Evolutionary conservation across 768 basidiomycete species (phyloP).

Genomic region (Leccinum truebloodii): DNA sequence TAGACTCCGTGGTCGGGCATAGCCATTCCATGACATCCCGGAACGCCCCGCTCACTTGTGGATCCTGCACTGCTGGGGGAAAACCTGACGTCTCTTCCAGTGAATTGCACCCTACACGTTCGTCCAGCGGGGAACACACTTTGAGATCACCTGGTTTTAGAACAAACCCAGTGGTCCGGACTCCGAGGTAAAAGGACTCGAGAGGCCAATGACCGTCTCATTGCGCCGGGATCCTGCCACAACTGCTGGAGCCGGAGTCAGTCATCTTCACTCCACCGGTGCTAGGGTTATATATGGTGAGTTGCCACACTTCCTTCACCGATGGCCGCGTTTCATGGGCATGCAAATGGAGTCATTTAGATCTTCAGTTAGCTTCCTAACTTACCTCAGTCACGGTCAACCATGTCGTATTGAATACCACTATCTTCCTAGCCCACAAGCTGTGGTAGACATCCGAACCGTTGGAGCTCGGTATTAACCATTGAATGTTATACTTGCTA

Average conservation of each 20-base stretch:
- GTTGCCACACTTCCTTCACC: not conserved
- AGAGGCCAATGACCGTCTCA: not conserved
- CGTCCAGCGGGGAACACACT: not conserved
- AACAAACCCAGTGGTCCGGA: not conserved
- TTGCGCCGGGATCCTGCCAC: too few species aligned
- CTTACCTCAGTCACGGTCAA: not conserved
- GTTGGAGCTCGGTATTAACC: not conserved
- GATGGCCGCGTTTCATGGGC: not conserved
- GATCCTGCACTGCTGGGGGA: slow-evolving; percentile 10
- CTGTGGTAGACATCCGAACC: slow-evolving; percentile 15
- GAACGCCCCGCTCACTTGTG: slow-evolving; percentile 4
- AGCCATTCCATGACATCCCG: slow-evolving; percentile 21
- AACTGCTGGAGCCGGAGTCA: too few species aligned
- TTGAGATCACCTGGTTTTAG: not conserved
- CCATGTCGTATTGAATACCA: not conserved
- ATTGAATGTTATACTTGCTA: not conserved
- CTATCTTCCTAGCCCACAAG: slow-evolving; percentile 16
- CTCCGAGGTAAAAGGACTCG: not conserved
- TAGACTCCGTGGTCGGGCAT: slow-evolving; percentile 15
- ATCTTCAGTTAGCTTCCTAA: too few species aligned
- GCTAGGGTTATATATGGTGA: slow-evolving; percentile 15
- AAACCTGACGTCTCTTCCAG: slow-evolving; percentile 11
- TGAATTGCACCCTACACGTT: slow-evolving; percentile 7
- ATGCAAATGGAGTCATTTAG: not conserved
- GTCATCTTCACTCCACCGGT: slow-evolving; percentile 12